Evolutionary conservation across 2,329 filamentous ascomycete species (phyloP).

Genomic region (Epichloe typhina): DNA sequence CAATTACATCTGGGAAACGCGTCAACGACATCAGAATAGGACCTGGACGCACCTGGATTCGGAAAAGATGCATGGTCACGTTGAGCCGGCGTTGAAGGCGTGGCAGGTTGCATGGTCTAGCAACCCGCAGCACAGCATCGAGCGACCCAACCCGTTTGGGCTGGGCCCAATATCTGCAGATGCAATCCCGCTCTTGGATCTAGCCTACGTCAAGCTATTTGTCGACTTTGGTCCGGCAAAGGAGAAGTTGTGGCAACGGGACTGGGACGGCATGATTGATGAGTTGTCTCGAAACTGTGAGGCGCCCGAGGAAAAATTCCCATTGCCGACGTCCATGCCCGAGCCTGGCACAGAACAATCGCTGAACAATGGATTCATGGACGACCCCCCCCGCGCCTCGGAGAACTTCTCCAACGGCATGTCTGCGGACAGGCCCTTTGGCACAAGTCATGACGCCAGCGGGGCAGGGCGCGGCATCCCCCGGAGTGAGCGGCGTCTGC

Average conservation of each 20-base stretch:
- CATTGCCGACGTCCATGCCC: conserved; percentile 38
- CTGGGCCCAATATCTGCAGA: conserved; percentile 76
- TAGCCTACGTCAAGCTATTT: conserved; percentile 85
- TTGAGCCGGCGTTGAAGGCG: conserved; percentile 83
- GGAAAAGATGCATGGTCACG: conserved; percentile 89
- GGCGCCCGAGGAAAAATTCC: conserved; percentile 52
- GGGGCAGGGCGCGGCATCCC: conserved; percentile 33
- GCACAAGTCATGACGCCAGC: conserved; percentile 4
- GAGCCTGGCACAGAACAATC: conserved; percentile 33
- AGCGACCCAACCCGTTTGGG: conserved; percentile 74
- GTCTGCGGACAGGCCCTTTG: conserved; percentile 9
- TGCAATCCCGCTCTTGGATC: conserved; percentile 77
- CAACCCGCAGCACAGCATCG: conserved; percentile 71
- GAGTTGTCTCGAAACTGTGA: conserved; percentile 71
- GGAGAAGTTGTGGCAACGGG: conserved; percentile 85
- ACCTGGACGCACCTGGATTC: conserved; percentile 87
- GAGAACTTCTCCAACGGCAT: conserved; percentile 37
- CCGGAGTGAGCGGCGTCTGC: conserved; percentile 72
- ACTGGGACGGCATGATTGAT: conserved; percentile 84
- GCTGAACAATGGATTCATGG: conserved; percentile 32
- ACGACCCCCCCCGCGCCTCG: conserved; percentile 36
- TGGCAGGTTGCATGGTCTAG: conserved; percentile 90
- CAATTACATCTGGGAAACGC: conserved; percentile 97
- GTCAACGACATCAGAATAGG: conserved; percentile 76
- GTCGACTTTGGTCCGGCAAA: conserved; percentile 88